Percentiles rank a stretch among this genome's conserved stretches.
phyloP scores from a whole-genome alignment of 805 yeast species.

The Kuraishia hungarica region DNA sequence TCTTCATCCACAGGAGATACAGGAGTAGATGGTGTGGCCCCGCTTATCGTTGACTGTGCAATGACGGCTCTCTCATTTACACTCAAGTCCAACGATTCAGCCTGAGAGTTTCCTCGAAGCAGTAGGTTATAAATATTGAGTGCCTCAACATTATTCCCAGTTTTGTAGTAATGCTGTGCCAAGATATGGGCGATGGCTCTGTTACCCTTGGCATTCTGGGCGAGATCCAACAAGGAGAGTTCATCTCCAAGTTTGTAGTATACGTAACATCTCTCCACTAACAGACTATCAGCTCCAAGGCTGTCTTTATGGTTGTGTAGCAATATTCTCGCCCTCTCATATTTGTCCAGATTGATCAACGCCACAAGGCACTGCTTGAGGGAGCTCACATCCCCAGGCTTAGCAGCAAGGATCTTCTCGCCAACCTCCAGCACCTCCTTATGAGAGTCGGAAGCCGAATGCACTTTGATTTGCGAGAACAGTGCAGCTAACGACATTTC shows the following conservation, averaged over 20 bases:
- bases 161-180: constrained; percentile 44
- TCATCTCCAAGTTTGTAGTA: constrained; percentile 41
- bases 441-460: constrained; percentile 25
- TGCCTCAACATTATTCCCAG: constrained; percentile 38
- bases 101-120: constrained; percentile 24
- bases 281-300: constrained; percentile 25
- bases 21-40: constrained; percentile 4
- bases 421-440: constrained; percentile 23
- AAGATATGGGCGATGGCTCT: constrained; percentile 39
- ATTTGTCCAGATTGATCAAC: constrained; percentile 51
- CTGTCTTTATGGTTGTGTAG: constrained; percentile 24
- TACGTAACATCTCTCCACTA: constrained; percentile 48
- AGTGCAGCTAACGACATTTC: constrained; percentile 22
- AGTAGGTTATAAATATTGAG: constrained; percentile 35
- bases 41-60: constrained; percentile 32
- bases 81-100: constrained; percentile 40
- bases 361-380: constrained; percentile 41
- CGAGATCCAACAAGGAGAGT: constrained; percentile 14
- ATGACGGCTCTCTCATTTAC: constrained; percentile 65
- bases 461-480: constrained; percentile 25
- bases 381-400: constrained; percentile 21
- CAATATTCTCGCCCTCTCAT: constrained; percentile 35
- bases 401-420: constrained; percentile 16
- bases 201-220: constrained; percentile 6
- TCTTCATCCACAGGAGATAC: constrained; percentile 2